Base-by-base conservation (phyloP, 768 basidiomycete genomes). In the Psilocybe cyanescens region DNA sequence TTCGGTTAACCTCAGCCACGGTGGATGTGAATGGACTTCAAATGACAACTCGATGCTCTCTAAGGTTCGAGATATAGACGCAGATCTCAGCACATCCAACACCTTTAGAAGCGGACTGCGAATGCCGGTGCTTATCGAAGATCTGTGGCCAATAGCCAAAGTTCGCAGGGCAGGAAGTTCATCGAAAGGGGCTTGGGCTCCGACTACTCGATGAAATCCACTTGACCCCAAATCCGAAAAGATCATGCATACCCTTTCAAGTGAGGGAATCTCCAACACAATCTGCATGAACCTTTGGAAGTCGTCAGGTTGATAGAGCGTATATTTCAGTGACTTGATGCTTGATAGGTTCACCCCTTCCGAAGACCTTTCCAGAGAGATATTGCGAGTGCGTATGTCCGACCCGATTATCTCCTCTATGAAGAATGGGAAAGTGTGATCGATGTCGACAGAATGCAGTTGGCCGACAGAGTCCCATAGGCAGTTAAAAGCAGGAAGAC, bases 341-440 rank as follows among this genome's bases (percentile, higher is more conserved):
- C 46, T 33, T 8, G 63, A 61, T 16, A 64, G 59, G 12, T 57
- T 55, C 16, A 55, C 56, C 12, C 29, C 17, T 19, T 44, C 35
- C 24, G 58, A 54, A 14, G 58, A 47, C 17, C 8, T 17, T 35
- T 61, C 41, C 41, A 17, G 8, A 44, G 9, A 44, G 41, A 11
- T n/a, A 2, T 7, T 44, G 41, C 41, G 62, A 14, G 48, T 55
- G 14, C 39, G 49, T 16, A 41, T 35, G n/a, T 56, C 28, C 9
- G 52, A 14, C 16, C 59, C 53, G 48, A 57, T 11, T 5, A 53
- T 37, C 28, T 29, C 33, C 33, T 31, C n/a, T 3, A 41, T 17
- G 1, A 60, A 57, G 35, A 64, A 62, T 4, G 66, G 66, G 16
- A 67, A 67, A 3, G 62, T 59, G 31, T 62, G 64, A 45, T 67